Evolutionary conservation across 306 rosid species (phyloP), one percentile per base, ranked within the genome.

Genomic region (Carpinus viminea): DNA sequence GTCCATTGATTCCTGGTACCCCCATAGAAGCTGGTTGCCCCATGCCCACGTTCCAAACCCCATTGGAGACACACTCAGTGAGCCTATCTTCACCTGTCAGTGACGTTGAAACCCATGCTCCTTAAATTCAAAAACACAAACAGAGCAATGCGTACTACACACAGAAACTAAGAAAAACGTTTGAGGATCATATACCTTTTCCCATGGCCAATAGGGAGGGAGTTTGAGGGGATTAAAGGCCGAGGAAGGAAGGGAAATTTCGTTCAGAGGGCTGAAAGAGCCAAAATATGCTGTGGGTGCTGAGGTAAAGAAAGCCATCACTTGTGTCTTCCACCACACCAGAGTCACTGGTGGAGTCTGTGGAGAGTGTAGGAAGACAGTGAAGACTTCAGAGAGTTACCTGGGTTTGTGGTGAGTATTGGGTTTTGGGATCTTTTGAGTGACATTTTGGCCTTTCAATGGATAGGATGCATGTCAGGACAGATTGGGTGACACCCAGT

Each of bases 41-140:
- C 98, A 95, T 26, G 98, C 98, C 98, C 98, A 95, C 0, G 98
- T 95, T 78, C 98, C 98, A 69, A 92, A 86, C 59, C 97, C 98
- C 97, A 95, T 95, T 9, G 97, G 98, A 72, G 98, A 95, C 18
- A 95, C 92, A 83, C 79, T 92, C 34, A 91, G 72, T 41, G 97
- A 93, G 0, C 98, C 98, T 85, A 95, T 88, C 90, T 91, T 92
- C 81, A 92, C 88, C 97, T 93, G 86, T 43, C 80, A 81, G 51
- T 72, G 52, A 28, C 83, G 51, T 43, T 73, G 53, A 74, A 76
- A 13, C 43, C 31, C 41, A 34, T 26, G 7, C 41, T 36, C 31
- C 15, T 46, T 21, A 52, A 0, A 4, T 54, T 52, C 18, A 12
- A 36, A 51, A 8, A 48, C 13, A 72, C 8, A 38, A 12, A 48